Evolutionary conservation across 208 protist genomes (phyloP), one percentile per base, ranked within the genome.

Genomic region (Acanthamoeba lenticulata): DNA sequence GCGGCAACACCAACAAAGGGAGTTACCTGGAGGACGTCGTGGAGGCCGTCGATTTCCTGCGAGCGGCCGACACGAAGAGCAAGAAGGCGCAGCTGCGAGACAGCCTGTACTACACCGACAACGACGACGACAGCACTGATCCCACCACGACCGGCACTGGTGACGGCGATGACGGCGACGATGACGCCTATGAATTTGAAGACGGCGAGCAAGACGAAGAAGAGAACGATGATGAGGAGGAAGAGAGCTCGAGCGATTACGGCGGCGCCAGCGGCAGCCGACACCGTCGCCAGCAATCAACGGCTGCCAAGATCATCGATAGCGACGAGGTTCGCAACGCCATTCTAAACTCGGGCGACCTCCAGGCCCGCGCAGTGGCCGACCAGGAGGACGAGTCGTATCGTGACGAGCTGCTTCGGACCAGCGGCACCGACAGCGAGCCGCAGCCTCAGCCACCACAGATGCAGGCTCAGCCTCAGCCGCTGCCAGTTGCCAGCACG

Each of bases 71-170:
- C n/a, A 86, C n/a, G 40, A 86, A 86, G 77, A 86, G 77, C 77
- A 86, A 86, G 77, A 47, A 57, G 45, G 77, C 77, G 27, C 77
- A 86, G 44, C 77, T 86, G 6, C 9, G 77, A 21, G 77, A 86
- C 77, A 86, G 77, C 44, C 77, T 86, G 11, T 86, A 86, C 44
- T 86, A 86, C 77, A 86, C 77, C 5, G 77, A 86, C 77, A 29
- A 34, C 27, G 57, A 15, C 57, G 57, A 34, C 19, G 60, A 29
- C 77, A 27, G 40, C 44, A 44, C 4, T 5, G 77, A 21, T 29
- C 34, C 38, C 36, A n/a, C 21, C 67, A 60, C 15, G 62, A 72
- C 29, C 13, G 13, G 44, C 4, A 79, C 13, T 3, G 67, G 17
- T 36, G 60, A 67, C 5, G n/a, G 57, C 60, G 49, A 57, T 24